Evolutionary conservation across 176 grass and related monocot species (phyloP), one percentile per base, ranked within the genome.

Genomic region (Puya raimondii): DNA sequence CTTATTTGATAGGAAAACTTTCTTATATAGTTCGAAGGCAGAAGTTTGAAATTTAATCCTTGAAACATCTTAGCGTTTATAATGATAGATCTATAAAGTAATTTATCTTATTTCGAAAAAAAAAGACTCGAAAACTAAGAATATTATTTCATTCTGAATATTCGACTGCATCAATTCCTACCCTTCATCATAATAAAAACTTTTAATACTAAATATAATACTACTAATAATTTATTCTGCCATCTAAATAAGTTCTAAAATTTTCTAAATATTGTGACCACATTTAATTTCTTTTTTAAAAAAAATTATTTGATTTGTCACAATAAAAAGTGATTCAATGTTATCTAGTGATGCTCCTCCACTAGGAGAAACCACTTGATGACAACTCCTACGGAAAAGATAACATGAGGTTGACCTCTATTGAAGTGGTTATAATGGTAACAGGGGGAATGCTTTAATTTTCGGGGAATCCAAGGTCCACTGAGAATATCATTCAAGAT

Each of bases 321-420:
- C 9, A n/a, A 4, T 14, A 56, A n/a, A n/a, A 57, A 9, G 18
- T 8, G 54, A 59, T 59, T 47, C 12, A 6, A 13, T 18, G 64
- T 69, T 79, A 76, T 82, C 80, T 67, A 23, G 63, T 72, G 64
- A 87, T 83, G 85, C 75, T 33, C 70, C 16, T 82, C 84, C 79
- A 86, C 79, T 54, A 12, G 16, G 23, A 75, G 12, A 17, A 67
- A 20, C 71, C 66, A 82, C 79, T 82, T 75, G 79, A 75, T 70
- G 64, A 10, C 33, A 68, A 33, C 66, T 73, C 26, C 51, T n/a
- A 73, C 50, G 63, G 50, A 59, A 80, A 74, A 61, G 70, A 67
- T 18, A 10, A 1, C 20, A 63, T 42, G 54, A 59, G 5, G 54
- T 59, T 59, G 11, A 20, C 15, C n/a, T 16, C 12, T 7, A 42